These are phyloP conservation scores for Aspergillus egyptiacus DNA, from an alignment of 495 filamentous ascomycete species.

Conservation along the genomic window DNA sequence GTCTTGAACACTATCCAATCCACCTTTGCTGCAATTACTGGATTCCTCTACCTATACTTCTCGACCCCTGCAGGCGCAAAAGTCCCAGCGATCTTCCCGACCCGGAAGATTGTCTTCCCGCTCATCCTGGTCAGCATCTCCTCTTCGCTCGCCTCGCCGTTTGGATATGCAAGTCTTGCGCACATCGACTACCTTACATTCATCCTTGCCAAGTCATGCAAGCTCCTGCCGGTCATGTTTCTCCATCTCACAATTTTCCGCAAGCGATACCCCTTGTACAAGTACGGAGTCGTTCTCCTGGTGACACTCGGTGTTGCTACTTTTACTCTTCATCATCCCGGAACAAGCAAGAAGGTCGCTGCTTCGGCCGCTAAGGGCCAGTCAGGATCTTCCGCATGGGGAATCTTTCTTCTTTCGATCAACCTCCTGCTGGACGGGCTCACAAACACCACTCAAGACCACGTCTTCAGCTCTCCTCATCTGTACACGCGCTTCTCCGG, in stretches of 20 bases:
- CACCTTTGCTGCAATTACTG: slow-evolving; percentile 73
- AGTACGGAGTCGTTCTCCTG: slow-evolving; percentile 85
- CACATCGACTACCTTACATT: slow-evolving; percentile 99
- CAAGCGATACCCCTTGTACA: slow-evolving; percentile 86
- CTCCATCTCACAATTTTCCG: slow-evolving; percentile 91
- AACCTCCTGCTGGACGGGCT: slow-evolving; percentile 94
- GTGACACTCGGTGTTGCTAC: slow-evolving; percentile 91
- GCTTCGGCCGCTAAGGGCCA: slow-evolving; percentile 38
- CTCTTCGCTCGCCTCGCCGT: slow-evolving; percentile 81
- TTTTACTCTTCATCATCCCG: slow-evolving; percentile 82
- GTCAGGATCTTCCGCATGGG: slow-evolving; percentile 61
- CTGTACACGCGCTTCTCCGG: slow-evolving; percentile 69
- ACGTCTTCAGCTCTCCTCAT: slow-evolving; percentile 66
- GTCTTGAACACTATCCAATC: slow-evolving; percentile 97
- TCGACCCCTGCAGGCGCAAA: slow-evolving; percentile 52
- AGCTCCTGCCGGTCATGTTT: slow-evolving; percentile 95
- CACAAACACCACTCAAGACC: slow-evolving; percentile 93
- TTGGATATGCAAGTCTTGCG: slow-evolving; percentile 86
- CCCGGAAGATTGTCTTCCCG: slow-evolving; percentile 62
- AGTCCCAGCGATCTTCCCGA: slow-evolving; percentile 68
- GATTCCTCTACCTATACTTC: slow-evolving; percentile 71
- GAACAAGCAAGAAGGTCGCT: slow-evolving; percentile 62
- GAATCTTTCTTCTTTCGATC: slow-evolving; percentile 76
- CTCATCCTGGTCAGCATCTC: slow-evolving; percentile 81
- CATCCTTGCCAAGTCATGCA: slow-evolving; percentile 96